phyloP scores from a whole-genome alignment of 2,329 filamentous ascomycete species.

The Colletotrichum endophyticum region DNA sequence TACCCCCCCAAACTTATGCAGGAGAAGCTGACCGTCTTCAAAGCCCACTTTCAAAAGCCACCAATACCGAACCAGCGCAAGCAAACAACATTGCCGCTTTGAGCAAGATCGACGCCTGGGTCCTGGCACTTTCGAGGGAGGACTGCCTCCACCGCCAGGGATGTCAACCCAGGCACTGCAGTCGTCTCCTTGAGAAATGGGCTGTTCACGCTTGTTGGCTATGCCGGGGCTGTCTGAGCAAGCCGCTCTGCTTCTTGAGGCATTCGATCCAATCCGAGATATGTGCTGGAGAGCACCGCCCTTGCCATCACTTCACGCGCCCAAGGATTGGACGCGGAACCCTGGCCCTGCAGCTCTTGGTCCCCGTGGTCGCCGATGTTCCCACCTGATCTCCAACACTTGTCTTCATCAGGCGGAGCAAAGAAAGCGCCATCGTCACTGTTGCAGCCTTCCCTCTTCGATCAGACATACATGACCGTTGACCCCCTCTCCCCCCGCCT shows the following conservation, averaged over 20 bases:
- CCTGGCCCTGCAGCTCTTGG: not conserved
- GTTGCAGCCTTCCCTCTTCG: not conserved
- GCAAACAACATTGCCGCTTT: constrained; percentile 1
- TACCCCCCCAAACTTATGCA: not conserved
- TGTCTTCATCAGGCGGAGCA: not conserved
- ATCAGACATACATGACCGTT: not conserved
- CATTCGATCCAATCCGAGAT: not conserved
- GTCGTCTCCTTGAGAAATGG: not conserved
- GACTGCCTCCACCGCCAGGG: not conserved
- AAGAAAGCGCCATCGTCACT: not conserved
- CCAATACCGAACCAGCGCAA: constrained; percentile 4
- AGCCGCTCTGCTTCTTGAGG: not conserved
- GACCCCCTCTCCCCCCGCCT: not conserved
- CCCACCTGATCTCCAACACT: not conserved
- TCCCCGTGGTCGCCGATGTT: not conserved
- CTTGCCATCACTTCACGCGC: not conserved
- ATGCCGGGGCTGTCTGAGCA: not conserved
- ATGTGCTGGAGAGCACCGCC: not conserved
- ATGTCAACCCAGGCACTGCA: not conserved
- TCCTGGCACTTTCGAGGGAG: not conserved
- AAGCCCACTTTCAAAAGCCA: not conserved
- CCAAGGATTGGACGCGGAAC: not conserved
- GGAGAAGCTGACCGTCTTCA: not conserved
- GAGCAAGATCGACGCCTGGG: not conserved
- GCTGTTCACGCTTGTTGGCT: not conserved